These are phyloP conservation scores for Patellifolia procumbens DNA, from an alignment of 179 eudicot genomes.

Conservation along the genomic window DNA sequence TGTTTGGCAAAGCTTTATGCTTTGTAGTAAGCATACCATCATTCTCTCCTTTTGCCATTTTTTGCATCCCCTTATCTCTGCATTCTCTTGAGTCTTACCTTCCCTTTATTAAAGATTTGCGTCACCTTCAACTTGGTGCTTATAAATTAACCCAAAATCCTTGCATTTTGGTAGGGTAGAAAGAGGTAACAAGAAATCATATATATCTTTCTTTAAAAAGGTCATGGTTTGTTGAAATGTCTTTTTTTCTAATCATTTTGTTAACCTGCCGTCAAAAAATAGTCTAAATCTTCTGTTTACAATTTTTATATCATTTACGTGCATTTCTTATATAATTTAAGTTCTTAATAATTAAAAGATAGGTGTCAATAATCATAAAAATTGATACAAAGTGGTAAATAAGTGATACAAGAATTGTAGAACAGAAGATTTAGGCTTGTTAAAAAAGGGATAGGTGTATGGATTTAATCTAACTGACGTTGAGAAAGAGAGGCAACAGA, in stretches of 20 bases:
- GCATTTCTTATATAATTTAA: too few relatives aligned
- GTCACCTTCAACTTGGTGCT: conserved; percentile 24
- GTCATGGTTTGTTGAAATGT: background rate
- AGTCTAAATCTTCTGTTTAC: too few relatives aligned
- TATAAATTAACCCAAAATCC: background rate
- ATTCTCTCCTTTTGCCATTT: background rate
- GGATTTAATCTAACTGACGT: conserved; percentile 10
- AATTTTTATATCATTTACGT: too few relatives aligned
- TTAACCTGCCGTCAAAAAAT: background rate
- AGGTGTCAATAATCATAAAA: too few relatives aligned
- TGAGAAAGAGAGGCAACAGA: conserved; percentile 22
- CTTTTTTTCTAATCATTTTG: conserved; percentile 1
- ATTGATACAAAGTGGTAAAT: too few relatives aligned
- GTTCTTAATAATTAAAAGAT: too few relatives aligned
- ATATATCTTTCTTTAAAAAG: conserved; percentile 7
- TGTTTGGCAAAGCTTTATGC: conserved; percentile 9
- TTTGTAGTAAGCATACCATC: conserved; percentile 28
- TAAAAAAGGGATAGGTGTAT: conserved; percentile 2
- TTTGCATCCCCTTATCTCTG: conserved; percentile 3
- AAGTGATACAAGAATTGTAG: too few relatives aligned
- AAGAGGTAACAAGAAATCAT: background rate
- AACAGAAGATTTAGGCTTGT: too few relatives aligned
- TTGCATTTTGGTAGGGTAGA: background rate
- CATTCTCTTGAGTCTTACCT: background rate
- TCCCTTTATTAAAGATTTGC: conserved; percentile 31